Conservation (phyloP, 2,329 filamentous ascomycete species). For the Cladophialophora immunda region DNA sequence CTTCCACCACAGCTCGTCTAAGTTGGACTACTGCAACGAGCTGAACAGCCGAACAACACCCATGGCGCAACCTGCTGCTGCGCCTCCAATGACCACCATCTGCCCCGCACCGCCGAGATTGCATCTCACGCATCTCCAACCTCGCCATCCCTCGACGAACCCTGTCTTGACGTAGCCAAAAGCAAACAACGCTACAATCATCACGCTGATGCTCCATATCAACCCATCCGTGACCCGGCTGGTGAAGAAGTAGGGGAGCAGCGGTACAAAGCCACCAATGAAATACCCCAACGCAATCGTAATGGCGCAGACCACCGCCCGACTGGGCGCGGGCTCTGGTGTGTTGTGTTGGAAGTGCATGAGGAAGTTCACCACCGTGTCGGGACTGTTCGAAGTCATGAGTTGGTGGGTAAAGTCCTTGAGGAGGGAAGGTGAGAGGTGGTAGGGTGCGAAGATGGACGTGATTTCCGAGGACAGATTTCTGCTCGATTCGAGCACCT, state of each 20-base stretch:
- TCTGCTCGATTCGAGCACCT: slow-evolving; percentile 27
- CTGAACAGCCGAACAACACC: slow-evolving; percentile 51
- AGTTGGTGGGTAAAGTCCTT: slow-evolving; percentile 36
- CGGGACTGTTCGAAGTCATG: slow-evolving; percentile 34
- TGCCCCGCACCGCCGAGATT: slow-evolving; percentile 62
- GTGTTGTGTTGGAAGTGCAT: slow-evolving; percentile 34
- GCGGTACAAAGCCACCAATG: slow-evolving; percentile 56
- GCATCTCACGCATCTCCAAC: slow-evolving; percentile 21
- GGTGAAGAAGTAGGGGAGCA: slow-evolving; percentile 60
- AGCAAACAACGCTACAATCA: slow-evolving; percentile 57
- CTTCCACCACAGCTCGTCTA: not conserved
- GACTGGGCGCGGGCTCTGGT: slow-evolving; percentile 51
- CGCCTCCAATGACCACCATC: slow-evolving; percentile 70
- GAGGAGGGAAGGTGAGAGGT: slow-evolving; percentile 31
- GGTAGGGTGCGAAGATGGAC: slow-evolving; percentile 31
- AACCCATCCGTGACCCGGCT: slow-evolving; percentile 52
- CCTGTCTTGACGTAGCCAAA: slow-evolving; percentile 63
- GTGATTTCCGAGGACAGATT: slow-evolving; percentile 31
- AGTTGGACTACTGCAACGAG: slow-evolving; percentile 9
- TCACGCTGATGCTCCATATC: slow-evolving; percentile 61
- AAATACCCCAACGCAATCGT: slow-evolving; percentile 48
- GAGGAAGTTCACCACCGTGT: slow-evolving; percentile 33
- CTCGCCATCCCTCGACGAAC: slow-evolving; percentile 54
- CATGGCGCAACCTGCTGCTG: slow-evolving; percentile 73
- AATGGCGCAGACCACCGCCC: slow-evolving; percentile 48